A percentile compares a stretch with the other conserved stretches of the same genome.
Conservation (phyloP, 2,329 filamentous ascomycete species). For the Botrytis elliptica region DNA sequence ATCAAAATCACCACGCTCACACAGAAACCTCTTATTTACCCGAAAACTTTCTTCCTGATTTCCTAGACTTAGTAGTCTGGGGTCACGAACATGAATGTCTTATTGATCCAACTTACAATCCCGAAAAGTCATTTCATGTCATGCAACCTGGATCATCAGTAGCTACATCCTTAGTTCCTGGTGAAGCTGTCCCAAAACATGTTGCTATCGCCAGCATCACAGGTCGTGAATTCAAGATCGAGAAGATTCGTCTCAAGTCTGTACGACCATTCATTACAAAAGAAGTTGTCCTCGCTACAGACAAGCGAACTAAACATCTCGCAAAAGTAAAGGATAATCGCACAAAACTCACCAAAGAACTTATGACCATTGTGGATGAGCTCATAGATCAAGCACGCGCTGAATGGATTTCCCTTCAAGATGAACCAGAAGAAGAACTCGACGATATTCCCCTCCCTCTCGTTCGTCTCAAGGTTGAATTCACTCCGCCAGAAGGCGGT, state of each 20-base stretch:
- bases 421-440: constrained; percentile 54
- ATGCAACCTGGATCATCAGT: constrained; percentile 98
- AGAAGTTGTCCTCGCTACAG: constrained; percentile 75
- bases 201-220: constrained; percentile 83
- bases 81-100: constrained; percentile 96
- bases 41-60: constrained; percentile 87
- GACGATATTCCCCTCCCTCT: constrained; percentile 74
- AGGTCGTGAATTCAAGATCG: constrained; percentile 75
- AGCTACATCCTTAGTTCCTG: constrained; percentile 85
- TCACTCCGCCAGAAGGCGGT: constrained; percentile 78
- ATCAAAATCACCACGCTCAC: constrained; percentile 93
- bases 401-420: constrained; percentile 79
- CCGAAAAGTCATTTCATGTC: constrained; percentile 87
- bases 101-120: constrained; percentile 79
- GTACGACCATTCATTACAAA: constrained; percentile 88
- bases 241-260: constrained; percentile 79
- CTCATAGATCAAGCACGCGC: constrained; percentile 82
- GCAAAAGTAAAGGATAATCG: constrained; percentile 82
- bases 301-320: constrained; percentile 73
- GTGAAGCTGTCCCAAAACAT: constrained; percentile 88
- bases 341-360: constrained; percentile 71
- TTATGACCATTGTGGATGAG: constrained; percentile 77
- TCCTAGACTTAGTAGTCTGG: constrained; percentile 91
- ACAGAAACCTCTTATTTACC: constrained; percentile 92
- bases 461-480: constrained; percentile 87